phyloP scores from a whole-genome alignment of 306 rosid genomes.

The Glycine tomentella region DNA sequence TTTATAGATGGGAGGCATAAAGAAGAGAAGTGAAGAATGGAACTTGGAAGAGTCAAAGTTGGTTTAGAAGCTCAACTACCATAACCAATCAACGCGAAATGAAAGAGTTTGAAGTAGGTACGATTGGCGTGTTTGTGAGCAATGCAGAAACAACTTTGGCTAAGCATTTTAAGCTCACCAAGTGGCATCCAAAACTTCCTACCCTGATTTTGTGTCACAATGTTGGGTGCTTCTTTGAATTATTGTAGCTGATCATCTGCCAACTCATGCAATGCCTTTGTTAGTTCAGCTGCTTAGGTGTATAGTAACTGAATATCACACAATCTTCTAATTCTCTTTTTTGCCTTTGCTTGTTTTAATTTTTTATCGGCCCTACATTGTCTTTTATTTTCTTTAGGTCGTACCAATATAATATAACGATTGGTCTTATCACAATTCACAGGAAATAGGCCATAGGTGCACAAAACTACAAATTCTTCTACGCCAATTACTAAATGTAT shows the following conservation, averaged over 20 bases:
- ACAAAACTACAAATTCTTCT: too few species aligned
- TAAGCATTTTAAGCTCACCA: slow-evolving; percentile 32
- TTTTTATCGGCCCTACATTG: too few species aligned
- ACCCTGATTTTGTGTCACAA: slow-evolving; percentile 43
- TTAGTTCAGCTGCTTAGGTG: slow-evolving; percentile 36
- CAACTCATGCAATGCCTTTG: slow-evolving; percentile 25
- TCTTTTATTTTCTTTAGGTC: too few species aligned
- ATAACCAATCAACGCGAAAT: slow-evolving; percentile 51
- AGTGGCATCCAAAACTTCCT: slow-evolving; percentile 27
- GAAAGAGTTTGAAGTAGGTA: slow-evolving; percentile 44
- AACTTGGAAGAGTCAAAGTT: slow-evolving; percentile 50
- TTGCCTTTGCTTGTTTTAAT: not conserved
- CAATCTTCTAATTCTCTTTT: not conserved
- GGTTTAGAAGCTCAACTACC: slow-evolving; percentile 88
- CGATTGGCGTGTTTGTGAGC: slow-evolving; percentile 43
- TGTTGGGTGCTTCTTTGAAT: not conserved
- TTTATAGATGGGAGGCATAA: slow-evolving; percentile 58
- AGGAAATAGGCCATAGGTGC: too few species aligned
- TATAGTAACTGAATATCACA: slow-evolving; percentile 28
- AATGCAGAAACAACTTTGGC: slow-evolving; percentile 36
- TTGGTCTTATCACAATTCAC: too few species aligned
- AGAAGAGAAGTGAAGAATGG: slow-evolving; percentile 10
- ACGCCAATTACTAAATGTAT: too few species aligned
- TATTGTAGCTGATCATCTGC: slow-evolving; percentile 27
- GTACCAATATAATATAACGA: too few species aligned